Evolutionary conservation across 768 basidiomycete species (phyloP), one percentile per base, ranked within the genome.

Genomic region (Macrocybe gigantea): DNA sequence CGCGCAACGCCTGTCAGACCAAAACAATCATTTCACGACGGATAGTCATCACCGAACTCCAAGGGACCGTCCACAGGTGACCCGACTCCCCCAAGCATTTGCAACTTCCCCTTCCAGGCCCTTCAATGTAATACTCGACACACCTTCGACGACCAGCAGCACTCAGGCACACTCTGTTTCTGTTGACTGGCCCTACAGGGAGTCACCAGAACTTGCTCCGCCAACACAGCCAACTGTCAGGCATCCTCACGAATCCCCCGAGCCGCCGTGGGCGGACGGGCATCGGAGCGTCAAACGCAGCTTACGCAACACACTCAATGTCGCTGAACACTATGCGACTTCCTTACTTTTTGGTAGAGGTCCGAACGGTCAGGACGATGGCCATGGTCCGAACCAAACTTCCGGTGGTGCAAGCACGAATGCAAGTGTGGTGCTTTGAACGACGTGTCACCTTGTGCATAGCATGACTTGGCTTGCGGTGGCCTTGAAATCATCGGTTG

Each of bases 241-340:
- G 12, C 75, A 77, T 45, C 61, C 70, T 22, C 70, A 75, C 7
- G 71, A 70, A 33, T 68, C 31, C 55, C 53, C 40, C 56, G 60
- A 5, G 49, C 64, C 46, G 65, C 57, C 39, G 65, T 63, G 32
- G 80, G 75, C 50, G 69, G 62, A 36, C 67, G 80, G 49, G 81
- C 80, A 29, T 6, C 65, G 83, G 53, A 82, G 76, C 55, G 80
- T 82, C 34, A 85, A 78, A 61, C 71, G 80, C 51, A 82, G 78
- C 53, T 55, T 88, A 44, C 75, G 86, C 42, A 85, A 76, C 49
- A 86, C 85, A 10, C 62, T 88, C 39, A 79, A 73, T 47, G 81
- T 78, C 33, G 85, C 87, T 8, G 85, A 88, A 57, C 79, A 83
- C 47, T 83, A 83, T 58, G 80, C 83, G 5, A 79, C 70, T 50